Base-by-base conservation (phyloP, 495 filamentous ascomycete genomes). In the Penicillium diatomitis region DNA sequence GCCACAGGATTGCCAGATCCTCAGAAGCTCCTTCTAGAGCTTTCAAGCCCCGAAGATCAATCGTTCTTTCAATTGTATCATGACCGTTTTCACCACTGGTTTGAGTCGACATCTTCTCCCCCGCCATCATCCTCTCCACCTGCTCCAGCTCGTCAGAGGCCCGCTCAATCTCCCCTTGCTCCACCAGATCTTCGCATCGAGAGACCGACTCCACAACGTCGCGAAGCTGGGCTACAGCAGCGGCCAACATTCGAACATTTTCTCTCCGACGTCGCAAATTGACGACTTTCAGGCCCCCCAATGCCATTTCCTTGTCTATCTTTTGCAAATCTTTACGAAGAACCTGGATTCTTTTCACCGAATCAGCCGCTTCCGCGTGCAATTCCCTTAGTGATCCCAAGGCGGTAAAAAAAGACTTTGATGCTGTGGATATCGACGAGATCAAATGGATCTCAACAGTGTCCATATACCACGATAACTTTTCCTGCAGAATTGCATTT, bases 381-480 rank as follows among this genome's bases (percentile, higher is more conserved):
- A 99, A 70, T 57, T 96, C 90, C 46, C 84, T 79, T 39, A 99
- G 74, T 1, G 90, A 95, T 4, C 94, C 91, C 8, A 99, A 70
- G 0, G 94, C 92, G 0, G 88, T 91, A 60, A 99, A 99, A 71
- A 99, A 99, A 0, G 90, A 95, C 6, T 87, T 87, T 1, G 90
- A 96, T 1, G 94, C 92, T 0, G 84, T 90, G 2, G 91, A 95
- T 20, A 99, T 97, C 0, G 90, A 95, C 3, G 87, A 90, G 49
- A 99, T 97, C 6, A 99, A 76, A 62, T 99, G 92, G 44, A 97
- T 87, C 60, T 99, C 92, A 12, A 99, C 87, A 0, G 94, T 99
- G 62, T 99, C 92, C 92, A 99, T 96, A 57, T 99, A 99, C 92
- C 92, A 99, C 2, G 91, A 96, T 3, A 99, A 75, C 62, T 99